Evolutionary conservation across 371 early-diverging fungal genomes (phyloP), one percentile per base, ranked within the genome.

Genomic region (Mortierella sp.): DNA sequence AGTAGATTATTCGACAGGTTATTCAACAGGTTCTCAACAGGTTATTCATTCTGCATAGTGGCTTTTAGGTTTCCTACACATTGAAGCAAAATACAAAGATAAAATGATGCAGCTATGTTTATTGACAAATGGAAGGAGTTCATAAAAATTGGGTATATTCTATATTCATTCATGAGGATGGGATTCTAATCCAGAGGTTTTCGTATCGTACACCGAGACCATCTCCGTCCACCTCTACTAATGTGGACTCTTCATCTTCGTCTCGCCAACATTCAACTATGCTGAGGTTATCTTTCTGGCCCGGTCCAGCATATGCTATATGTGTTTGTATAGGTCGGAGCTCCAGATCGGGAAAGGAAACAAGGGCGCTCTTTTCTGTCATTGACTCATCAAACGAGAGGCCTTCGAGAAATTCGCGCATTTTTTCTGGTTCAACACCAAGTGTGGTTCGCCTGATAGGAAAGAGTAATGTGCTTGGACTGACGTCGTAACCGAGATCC

Each of bases 191-290:
- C 72, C 72, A 80, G 48, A 64, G 64, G 21, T 47, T 57, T 24
- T 70, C 80, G 62, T 69, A 75, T 48, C 81, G 72, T n/a, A 75
- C 72, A 13, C 75, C 81, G 55, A 80, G 69, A 16, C 76, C 75
- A 52, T 80, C 80, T 2, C 65, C 57, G 36, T 80, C 81, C 24
- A 80, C 76, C 38, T 80, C 76, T 11, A 72, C 69, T 62, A 80
- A 21, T 50, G 66, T 71, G 9, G 71, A 70, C 22, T 69, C 69
- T 10, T 73, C 69, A 24, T 78, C 74, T 4, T 73, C 78, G 9
- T 71, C 72, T 43, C 71, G 67, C 81, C 76, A 80, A 50, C 81
- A 80, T 48, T 80, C 81, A 15, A 80, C 58, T n/a, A 74, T 33
- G 53, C 60, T 69, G 48, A 68, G 50, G 24, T 74, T 70, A 7